Conservation (phyloP, 495 filamentous ascomycete species). For the Clavariopsis aquatica region DNA sequence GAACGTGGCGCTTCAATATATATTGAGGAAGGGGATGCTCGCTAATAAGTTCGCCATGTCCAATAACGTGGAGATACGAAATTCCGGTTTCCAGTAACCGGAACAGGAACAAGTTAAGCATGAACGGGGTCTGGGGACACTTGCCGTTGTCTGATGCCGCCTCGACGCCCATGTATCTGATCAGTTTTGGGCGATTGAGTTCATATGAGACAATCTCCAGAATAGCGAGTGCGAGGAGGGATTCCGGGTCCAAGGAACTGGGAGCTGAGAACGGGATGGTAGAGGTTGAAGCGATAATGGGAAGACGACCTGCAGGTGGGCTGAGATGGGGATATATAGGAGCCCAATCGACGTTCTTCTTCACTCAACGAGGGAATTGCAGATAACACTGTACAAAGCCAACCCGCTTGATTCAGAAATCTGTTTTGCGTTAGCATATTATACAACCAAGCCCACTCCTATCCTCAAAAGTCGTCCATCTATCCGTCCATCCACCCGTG, state of each 20-base stretch:
- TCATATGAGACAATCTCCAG: background rate
- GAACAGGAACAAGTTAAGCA: background rate
- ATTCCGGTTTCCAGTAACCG: background rate
- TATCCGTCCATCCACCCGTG: background rate
- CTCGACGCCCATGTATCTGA: too few relatives aligned
- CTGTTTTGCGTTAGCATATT: too few relatives aligned
- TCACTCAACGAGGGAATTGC: background rate
- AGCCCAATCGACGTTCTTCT: background rate
- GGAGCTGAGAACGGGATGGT: background rate
- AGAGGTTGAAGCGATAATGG: background rate
- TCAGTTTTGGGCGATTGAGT: too few relatives aligned
- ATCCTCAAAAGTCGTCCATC: background rate
- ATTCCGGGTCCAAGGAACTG: background rate
- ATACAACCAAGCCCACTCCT: background rate
- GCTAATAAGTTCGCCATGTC: background rate
- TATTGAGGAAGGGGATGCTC: background rate
- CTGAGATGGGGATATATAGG: constrained; percentile 5
- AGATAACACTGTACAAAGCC: background rate
- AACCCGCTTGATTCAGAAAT: background rate
- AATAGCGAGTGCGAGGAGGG: background rate
- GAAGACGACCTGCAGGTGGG: background rate
- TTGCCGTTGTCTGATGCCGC: background rate
- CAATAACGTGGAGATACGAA: background rate
- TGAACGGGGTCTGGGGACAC: background rate
- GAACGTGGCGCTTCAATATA: background rate